Conservation (phyloP, 441 rosid genomes). For the Mallotus japonicus region DNA sequence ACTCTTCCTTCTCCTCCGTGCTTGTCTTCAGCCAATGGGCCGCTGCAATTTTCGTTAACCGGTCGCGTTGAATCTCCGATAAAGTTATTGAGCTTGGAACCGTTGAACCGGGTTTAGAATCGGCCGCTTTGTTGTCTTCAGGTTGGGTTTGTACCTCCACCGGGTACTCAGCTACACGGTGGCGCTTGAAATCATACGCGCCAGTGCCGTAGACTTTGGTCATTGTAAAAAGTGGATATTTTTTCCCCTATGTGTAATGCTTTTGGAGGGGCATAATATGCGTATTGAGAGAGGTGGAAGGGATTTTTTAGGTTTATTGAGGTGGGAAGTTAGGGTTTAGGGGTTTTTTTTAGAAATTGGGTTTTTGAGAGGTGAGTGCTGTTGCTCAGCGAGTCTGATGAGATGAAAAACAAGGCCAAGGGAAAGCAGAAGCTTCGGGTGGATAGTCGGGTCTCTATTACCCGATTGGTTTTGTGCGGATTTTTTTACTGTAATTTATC, state of each 20-base stretch:
- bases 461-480: too few species aligned
- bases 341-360: too few species aligned
- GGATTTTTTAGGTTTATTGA: too few species aligned
- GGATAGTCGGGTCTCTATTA: too few species aligned
- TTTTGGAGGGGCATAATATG: not conserved
- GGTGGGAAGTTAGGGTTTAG: too few species aligned
- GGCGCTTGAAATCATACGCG: constrained; percentile 97
- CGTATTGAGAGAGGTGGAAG: not conserved
- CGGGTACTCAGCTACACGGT: constrained; percentile 96
- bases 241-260: not conserved
- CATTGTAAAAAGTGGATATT: constrained; percentile 36
- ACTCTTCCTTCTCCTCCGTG: constrained; percentile 31
- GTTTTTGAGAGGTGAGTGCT: too few species aligned
- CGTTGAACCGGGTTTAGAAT: constrained; percentile 41
- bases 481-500: too few species aligned
- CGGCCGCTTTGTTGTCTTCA: constrained; percentile 35
- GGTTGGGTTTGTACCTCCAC: constrained; percentile 48
- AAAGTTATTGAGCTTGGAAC: constrained; percentile 81
- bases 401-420: not conserved
- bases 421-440: not conserved
- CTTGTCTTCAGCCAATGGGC: constrained; percentile 70
- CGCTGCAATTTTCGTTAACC: constrained; percentile 71
- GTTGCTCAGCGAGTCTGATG: too few species aligned
- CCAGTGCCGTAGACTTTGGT: constrained; percentile 93
- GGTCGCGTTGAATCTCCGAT: constrained; percentile 90